Base-by-base conservation (phyloP, 1,284 basidiomycete genomes). In the Sporisorium scitamineum region DNA sequence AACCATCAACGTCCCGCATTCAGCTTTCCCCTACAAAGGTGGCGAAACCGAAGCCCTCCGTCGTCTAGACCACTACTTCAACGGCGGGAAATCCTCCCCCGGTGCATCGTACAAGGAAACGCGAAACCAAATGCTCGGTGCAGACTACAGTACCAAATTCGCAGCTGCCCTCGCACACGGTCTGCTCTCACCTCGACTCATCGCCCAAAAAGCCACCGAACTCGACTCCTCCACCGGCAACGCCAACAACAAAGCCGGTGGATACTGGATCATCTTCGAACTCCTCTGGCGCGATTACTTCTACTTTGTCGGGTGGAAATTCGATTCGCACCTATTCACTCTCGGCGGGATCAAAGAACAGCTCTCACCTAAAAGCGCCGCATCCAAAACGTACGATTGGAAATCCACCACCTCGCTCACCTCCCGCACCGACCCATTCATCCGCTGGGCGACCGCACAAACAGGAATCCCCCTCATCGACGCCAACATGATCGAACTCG, bases 241-340 rank as follows among this genome's bases (percentile, higher is more conserved):
- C 10, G 7, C 37, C 13, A 14, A 24, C 22, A 48, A 57, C 53
- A 72, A 76, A 16, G 67, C 57, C 5, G 81, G 80, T 10, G 80
- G 80, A 11, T 82, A 82, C 60, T 82, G 80, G 80, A 78, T 83
- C 63, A 42, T 80, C 16, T 83, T 83, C 34, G 81, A 83, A 51
- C 71, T 83, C 0, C 70, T 83, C 4, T 83, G 81, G 81, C 60
- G 80, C 14, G 81, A 83, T 60, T 83, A 81, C 70, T 94, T 29
- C 91, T 80, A 67, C 62, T 80, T 68, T 61, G 80, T 83, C 44
- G 76, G 73, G 0, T 59, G 63, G 41, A 81, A 81, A 56, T 83
- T 80, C 31, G 78, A 78, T 3, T 68, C 61, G 5, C 59, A 71
- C 44, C 72, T 82, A 29, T 82, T 81, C 64, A 81, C 78, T 1